Conservation (phyloP, 2,329 filamentous ascomycete genomes). For the Mycosphaerelloides madeirae region DNA sequence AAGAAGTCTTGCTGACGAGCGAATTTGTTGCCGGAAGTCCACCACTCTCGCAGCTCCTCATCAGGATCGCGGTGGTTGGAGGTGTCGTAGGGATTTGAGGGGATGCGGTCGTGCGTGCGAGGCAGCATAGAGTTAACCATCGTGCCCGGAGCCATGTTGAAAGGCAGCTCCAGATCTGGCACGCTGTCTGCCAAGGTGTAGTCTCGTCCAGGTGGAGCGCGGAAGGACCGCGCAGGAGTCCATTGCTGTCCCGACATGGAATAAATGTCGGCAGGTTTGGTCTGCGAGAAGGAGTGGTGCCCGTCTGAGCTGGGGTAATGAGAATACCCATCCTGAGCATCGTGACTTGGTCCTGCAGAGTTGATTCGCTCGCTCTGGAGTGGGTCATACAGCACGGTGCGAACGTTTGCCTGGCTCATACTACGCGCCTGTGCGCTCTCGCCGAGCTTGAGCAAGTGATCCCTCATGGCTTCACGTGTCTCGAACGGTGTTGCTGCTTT, state of each 20-base stretch:
- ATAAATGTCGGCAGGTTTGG: too few relatives aligned
- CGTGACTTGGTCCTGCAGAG: too few relatives aligned
- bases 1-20: slow-evolving; percentile 31
- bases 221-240: background rate
- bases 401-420: slow-evolving; percentile 21
- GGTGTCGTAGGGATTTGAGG: too few relatives aligned
- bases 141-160: too few relatives aligned
- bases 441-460: slow-evolving; percentile 27
- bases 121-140: too few relatives aligned
- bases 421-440: slow-evolving; percentile 24
- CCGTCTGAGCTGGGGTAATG: too few relatives aligned
- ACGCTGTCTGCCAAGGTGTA: slow-evolving; percentile 7
- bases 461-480: slow-evolving; percentile 21
- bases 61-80: slow-evolving; percentile 12
- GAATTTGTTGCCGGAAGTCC: slow-evolving; percentile 28
- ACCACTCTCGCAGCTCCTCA: slow-evolving; percentile 41
- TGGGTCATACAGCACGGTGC: slow-evolving; percentile 32
- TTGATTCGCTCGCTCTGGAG: slow-evolving; percentile 12
- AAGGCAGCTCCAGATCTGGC: slow-evolving; percentile 2
- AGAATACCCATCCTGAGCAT: too few relatives aligned
- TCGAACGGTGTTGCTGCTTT: slow-evolving; percentile 9
- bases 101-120: too few relatives aligned
- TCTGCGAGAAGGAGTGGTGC: too few relatives aligned
- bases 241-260: background rate
- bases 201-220: background rate